These are phyloP conservation scores for Aegilops umbellulata DNA, from an alignment of 176 grass and related monocot species.

Conservation along the genomic window DNA sequence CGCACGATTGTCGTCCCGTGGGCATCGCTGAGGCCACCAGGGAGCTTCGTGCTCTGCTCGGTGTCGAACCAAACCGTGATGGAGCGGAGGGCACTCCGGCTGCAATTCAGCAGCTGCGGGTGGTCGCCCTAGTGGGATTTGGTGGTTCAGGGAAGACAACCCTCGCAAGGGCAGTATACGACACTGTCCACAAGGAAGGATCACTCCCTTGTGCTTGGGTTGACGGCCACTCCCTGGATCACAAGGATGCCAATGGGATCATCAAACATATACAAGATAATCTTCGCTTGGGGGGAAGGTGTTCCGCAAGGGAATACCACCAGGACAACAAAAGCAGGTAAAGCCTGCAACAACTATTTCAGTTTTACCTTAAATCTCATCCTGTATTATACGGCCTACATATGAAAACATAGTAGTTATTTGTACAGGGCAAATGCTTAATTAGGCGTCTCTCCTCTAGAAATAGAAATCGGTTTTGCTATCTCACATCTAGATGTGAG, in stretches of 20 bases:
- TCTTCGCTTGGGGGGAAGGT: not conserved
- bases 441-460: too few relatives aligned
- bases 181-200: not conserved
- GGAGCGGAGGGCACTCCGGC: not conserved
- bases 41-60: not conserved
- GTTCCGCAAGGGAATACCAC: too few relatives aligned
- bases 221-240: not conserved
- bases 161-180: not conserved
- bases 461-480: too few relatives aligned
- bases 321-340: too few relatives aligned
- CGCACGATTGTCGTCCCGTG: not conserved
- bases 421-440: too few relatives aligned
- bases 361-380: too few relatives aligned
- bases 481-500: too few relatives aligned
- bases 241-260: not conserved
- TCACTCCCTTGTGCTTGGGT: constrained; percentile 9
- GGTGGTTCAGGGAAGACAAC: constrained; percentile 25
- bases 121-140: constrained; percentile 18
- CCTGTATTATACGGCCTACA: too few relatives aligned
- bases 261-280: not conserved
- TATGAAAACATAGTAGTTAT: too few relatives aligned
- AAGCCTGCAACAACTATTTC: too few relatives aligned
- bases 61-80: not conserved
- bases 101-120: not conserved
- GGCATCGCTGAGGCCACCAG: not conserved